These are phyloP conservation scores for Suhomyces maxii DNA, from an alignment of 1,139 yeast species.

Conservation along the genomic window DNA sequence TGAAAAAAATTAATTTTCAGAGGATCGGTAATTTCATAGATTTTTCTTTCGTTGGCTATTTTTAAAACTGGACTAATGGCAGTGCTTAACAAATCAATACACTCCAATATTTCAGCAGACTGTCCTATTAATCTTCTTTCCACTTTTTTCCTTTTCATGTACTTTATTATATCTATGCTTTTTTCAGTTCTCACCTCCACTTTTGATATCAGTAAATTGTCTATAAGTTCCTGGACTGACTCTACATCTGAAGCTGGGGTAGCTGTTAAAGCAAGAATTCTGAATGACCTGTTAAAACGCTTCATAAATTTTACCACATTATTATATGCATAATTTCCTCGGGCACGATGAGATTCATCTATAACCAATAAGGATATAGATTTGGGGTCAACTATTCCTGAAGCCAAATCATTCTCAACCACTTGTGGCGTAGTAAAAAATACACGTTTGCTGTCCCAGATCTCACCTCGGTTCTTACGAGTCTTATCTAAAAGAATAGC, in stretches of 20 bases:
- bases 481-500: slow-evolving; percentile 80
- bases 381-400: slow-evolving; percentile 76
- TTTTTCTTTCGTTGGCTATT: slow-evolving; percentile 61
- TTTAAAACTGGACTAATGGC: slow-evolving; percentile 68
- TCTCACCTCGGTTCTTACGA: slow-evolving; percentile 61
- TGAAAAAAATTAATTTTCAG: slow-evolving; percentile 66
- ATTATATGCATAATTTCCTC: slow-evolving; percentile 86
- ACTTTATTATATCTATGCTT: slow-evolving; percentile 74
- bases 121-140: slow-evolving; percentile 57
- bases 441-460: slow-evolving; percentile 76
- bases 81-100: slow-evolving; percentile 42
- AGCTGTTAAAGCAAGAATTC: slow-evolving; percentile 88
- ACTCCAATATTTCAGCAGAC: slow-evolving; percentile 52
- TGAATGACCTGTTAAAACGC: slow-evolving; percentile 63
- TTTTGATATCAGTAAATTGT: slow-evolving; percentile 68
- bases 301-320: slow-evolving; percentile 70
- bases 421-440: slow-evolving; percentile 97
- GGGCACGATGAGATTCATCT: slow-evolving; percentile 95
- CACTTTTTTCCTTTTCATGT: slow-evolving; percentile 70
- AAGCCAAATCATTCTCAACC: slow-evolving; percentile 81
- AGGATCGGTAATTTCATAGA: slow-evolving; percentile 66
- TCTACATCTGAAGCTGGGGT: slow-evolving; percentile 90
- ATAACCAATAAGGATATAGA: slow-evolving; percentile 73
- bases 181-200: slow-evolving; percentile 87
- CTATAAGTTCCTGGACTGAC: slow-evolving; percentile 82